Evolutionary conservation across 106 monocot species (phyloP), one percentile per base, ranked within the genome.

Genomic region (Apostasia shenzhenica): DNA sequence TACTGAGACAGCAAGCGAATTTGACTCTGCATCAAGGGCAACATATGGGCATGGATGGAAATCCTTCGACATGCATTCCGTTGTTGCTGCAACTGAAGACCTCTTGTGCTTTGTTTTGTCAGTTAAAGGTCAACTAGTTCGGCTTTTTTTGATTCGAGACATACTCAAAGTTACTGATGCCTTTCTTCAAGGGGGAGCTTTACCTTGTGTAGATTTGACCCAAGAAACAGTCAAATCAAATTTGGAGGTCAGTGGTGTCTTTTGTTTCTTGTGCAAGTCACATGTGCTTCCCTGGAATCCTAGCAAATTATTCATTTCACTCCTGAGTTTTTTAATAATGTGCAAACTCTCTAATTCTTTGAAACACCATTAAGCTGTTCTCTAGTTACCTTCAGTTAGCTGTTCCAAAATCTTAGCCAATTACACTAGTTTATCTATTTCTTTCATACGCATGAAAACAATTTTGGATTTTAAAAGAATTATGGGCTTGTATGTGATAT

Each of bases 61-160:
- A 75, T 92, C 82, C 45, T 97, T 97, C 51, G 86, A 97, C 81
- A 92, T 92, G 84, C 78, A 85, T 38, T 81, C 95, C 52, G 92
- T 97, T 8, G 92, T 92, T 77, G 67, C 92, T 63, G 84, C 95
- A 8, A 92, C 89, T 26, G 95, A 97, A 77, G 95, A 97, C 67
- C 78, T 97, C 47, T 77, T 97, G 41, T 68, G 51, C 54, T 97
- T 97, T 60, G 83, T 97, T 45, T 81, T 97, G 62, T 92, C 92
- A 2, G 83, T 83, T 43, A 97, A 89, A 81, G 95, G 92, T 11
- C 81, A 77, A 72, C 84, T 86, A 62, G 89, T 97, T 55, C 84
- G 92, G 42, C 77, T 92, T 70, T 97, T 92, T 50, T 82, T 97
- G 40, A 38, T 89, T 61, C 82, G 83, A 52, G 95, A 97, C 54